Base-by-base conservation (phyloP, 176 grass and related monocot genomes). In the Carex kokanica region DNA sequence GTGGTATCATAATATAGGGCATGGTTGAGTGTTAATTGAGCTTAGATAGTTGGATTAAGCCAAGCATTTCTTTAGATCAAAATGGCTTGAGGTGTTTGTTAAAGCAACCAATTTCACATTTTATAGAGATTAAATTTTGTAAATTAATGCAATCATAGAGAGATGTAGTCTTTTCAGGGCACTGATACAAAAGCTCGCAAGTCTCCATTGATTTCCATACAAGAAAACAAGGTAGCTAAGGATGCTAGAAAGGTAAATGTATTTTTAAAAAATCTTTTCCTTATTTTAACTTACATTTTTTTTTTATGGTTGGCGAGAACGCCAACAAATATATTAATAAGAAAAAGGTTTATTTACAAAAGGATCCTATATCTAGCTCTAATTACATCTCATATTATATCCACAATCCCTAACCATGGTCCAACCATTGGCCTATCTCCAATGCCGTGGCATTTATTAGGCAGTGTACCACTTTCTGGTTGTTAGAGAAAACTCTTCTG, bases 231-330 rank as follows among this genome's bases (percentile, higher is more conserved):
- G 36, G 38, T 36, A 67, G 24, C 41, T 43, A 57, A 78, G 47
- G 60, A 86, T 57, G 45, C 45, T 80, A 64, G 23, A 29, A 86
- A 80, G 74, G 73, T 86, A 29, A 11, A 79, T 79, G 16, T 52
- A 34, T 27, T 34, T 27, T 81, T 27, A 27, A 45, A 14, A 29
- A 57, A 13, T 60, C 4, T 59, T 58, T 79, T 57, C 47, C 29
- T 58, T 52, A 3, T 36, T 58, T 38, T 5, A 38, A 38, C 36
- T 38, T 27, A 2, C 0, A 27, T 27, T 27, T 27, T 27, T 25
- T 25, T 27, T 27, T 27, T 27, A 27, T 27, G 27, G 27, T 27
- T 27, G 27, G 27, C 27, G 27, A 27, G 27, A 27, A 27, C 1
- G 27, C 27, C 27, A 2, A 27, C 27, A 27, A 27, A 27, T 27